Evolutionary conservation across 768 basidiomycete species (phyloP).

Genomic region (Tulasnella sp.): DNA sequence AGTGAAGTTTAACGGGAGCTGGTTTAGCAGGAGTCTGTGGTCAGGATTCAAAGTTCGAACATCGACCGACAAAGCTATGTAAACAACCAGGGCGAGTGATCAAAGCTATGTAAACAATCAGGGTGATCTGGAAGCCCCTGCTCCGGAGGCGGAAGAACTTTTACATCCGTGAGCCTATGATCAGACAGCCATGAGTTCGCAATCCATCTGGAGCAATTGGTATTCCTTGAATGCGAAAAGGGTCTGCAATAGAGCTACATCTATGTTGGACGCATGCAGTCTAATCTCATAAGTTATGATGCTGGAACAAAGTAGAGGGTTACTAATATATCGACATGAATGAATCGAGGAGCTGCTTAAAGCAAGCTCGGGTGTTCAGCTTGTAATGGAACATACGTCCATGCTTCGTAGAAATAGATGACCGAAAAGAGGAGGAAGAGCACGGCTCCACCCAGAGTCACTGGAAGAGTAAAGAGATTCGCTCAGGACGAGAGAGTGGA

Average conservation of each 20-base stretch:
- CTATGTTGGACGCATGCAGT: neutral
- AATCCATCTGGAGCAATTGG: too few species aligned
- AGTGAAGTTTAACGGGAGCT: neutral
- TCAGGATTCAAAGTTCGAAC: neutral
- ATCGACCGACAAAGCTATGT: neutral
- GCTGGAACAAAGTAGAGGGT: neutral
- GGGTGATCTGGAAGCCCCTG: too few species aligned
- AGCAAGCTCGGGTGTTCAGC: neutral
- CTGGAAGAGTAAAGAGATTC: slow-evolving; percentile 34
- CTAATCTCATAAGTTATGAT: neutral
- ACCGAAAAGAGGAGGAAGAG: slow-evolving; percentile 80
- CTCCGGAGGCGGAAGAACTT: too few species aligned
- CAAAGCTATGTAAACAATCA: neutral
- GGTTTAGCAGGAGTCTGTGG: neutral
- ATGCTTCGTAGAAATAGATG: slow-evolving; percentile 66
- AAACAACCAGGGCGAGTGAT: neutral
- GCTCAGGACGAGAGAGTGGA: neutral
- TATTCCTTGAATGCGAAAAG: neutral
- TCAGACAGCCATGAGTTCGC: too few species aligned
- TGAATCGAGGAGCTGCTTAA: neutral
- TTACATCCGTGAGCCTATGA: too few species aligned
- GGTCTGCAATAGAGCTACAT: neutral
- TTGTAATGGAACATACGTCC: slow-evolving; percentile 15
- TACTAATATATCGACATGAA: too few species aligned
- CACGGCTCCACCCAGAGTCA: slow-evolving; percentile 71